These are phyloP conservation scores for Mortierella sp. DNA, from an alignment of 371 early-diverging fungal species.

Conservation along the genomic window DNA sequence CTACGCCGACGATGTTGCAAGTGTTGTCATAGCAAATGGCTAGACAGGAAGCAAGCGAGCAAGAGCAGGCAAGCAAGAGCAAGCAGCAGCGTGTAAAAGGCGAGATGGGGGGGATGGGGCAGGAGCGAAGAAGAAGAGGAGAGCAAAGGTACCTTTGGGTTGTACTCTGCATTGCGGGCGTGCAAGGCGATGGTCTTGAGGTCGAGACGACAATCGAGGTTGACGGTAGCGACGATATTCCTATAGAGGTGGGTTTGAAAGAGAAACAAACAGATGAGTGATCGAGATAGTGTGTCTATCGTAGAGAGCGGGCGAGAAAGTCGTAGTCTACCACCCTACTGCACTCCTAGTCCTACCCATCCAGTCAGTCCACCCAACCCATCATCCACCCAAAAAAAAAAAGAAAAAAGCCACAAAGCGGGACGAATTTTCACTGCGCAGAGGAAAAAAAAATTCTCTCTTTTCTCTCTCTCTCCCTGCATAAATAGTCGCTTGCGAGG, in stretches of 20 bases:
- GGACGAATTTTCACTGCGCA: too few species aligned
- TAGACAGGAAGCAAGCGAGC: slow-evolving; percentile 12
- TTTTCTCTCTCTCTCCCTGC: too few species aligned
- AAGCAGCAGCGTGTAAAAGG: slow-evolving; percentile 3
- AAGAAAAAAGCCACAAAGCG: too few species aligned
- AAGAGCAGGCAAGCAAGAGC: neutral
- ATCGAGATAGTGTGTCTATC: slow-evolving; percentile 22
- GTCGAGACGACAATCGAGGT: slow-evolving; percentile 99
- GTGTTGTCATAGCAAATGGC: too few species aligned
- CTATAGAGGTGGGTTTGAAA: slow-evolving; percentile 56
- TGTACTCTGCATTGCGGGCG: slow-evolving; percentile 99
- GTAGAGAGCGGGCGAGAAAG: slow-evolving; percentile 10
- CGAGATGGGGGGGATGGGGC: neutral
- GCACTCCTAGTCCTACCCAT: slow-evolving; percentile 6
- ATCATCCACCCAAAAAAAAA: too few species aligned
- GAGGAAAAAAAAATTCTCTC: too few species aligned
- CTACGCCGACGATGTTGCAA: too few species aligned
- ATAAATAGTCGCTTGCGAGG: too few species aligned
- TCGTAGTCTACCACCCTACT: neutral
- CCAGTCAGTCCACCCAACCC: too few species aligned
- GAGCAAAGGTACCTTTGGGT: slow-evolving; percentile 92
- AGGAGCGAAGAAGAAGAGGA: neutral
- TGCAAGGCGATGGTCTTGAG: slow-evolving; percentile 99
- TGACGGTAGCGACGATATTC: slow-evolving; percentile 99
- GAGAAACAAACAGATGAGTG: too few species aligned